A percentile compares a stretch with the other conserved stretches of the same genome.
Evolutionary conservation across 331 rosid genomes (phyloP).

Genomic region (Dryas integrifolia): DNA sequence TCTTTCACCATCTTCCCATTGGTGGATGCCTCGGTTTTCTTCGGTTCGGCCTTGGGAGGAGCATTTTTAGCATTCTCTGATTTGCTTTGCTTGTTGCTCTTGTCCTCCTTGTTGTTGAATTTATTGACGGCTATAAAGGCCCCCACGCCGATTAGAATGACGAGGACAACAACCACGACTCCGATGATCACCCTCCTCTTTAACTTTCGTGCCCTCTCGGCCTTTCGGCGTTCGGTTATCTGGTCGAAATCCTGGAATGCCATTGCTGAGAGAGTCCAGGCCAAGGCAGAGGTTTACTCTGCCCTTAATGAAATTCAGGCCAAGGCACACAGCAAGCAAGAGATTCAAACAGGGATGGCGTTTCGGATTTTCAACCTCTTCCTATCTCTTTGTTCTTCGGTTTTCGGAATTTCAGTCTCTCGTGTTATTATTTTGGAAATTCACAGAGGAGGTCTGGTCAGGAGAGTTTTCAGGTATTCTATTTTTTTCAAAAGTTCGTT

Average conservation of each 20-base stretch:
- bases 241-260: conserved; percentile 89
- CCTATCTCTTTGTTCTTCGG: conserved; percentile 5
- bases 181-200: conserved; percentile 43
- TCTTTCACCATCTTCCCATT: conserved; percentile 29
- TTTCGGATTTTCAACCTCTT: conserved; percentile 14
- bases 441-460: conserved; percentile 34
- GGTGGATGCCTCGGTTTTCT: neutral
- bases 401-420: conserved; percentile 7
- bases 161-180: conserved; percentile 38
- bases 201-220: conserved; percentile 47
- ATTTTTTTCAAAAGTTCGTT: conserved; percentile 43
- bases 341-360: conserved; percentile 16
- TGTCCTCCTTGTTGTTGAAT: neutral
- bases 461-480: conserved; percentile 62
- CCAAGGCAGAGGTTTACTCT: conserved; percentile 88
- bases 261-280: conserved; percentile 35
- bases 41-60: neutral
- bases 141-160: conserved; percentile 33
- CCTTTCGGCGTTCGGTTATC: conserved; percentile 61
- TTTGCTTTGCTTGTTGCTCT: neutral
- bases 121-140: conserved; percentile 24
- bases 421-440: conserved; percentile 27
- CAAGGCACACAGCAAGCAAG: conserved; percentile 14
- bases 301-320: conserved; percentile 60
- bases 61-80: neutral